These are phyloP conservation scores for Dioscorea dumetorum DNA, from an alignment of 106 monocot genomes.

Conservation along the genomic window DNA sequence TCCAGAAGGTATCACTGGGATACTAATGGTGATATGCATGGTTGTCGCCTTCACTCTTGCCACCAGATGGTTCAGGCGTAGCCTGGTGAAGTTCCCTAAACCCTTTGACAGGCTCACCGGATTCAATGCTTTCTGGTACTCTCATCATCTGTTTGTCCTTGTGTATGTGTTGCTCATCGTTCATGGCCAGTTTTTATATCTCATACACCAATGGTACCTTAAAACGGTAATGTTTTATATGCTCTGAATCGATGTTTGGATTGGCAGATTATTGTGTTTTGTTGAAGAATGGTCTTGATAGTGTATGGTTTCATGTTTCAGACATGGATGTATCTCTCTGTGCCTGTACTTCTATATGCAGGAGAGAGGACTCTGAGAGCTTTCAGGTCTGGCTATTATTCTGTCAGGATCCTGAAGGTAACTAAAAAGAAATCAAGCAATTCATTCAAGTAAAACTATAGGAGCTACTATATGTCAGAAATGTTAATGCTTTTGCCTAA, in stretches of 20 bases:
- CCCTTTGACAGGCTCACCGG: constrained; percentile 72
- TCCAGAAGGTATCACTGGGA: constrained; percentile 63
- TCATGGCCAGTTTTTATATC: constrained; percentile 65
- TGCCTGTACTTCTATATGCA: constrained; percentile 65
- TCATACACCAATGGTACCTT: constrained; percentile 44
- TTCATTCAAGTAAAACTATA: too few relatives aligned
- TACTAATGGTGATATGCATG: constrained; percentile 78
- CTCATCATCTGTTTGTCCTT: constrained; percentile 72
- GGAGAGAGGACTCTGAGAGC: constrained; percentile 69
- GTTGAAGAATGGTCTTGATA: not conserved
- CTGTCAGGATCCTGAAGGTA: constrained; percentile 78
- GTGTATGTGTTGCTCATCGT: constrained; percentile 69
- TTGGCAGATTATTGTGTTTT: not conserved
- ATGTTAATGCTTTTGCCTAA: too few relatives aligned
- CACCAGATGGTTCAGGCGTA: constrained; percentile 81
- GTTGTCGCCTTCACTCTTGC: constrained; percentile 69
- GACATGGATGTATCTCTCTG: constrained; percentile 93
- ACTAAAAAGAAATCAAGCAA: not conserved
- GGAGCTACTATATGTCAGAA: too few relatives aligned
- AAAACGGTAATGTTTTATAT: constrained; percentile 48
- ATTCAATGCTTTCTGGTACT: constrained; percentile 98
- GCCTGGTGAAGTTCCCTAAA: constrained; percentile 60
- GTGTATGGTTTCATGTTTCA: constrained; percentile 11
- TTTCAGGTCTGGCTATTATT: constrained; percentile 66
- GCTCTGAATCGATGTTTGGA: too few relatives aligned